Conservation (phyloP, 179 eudicot species). For the Corrigiola litoralis region DNA sequence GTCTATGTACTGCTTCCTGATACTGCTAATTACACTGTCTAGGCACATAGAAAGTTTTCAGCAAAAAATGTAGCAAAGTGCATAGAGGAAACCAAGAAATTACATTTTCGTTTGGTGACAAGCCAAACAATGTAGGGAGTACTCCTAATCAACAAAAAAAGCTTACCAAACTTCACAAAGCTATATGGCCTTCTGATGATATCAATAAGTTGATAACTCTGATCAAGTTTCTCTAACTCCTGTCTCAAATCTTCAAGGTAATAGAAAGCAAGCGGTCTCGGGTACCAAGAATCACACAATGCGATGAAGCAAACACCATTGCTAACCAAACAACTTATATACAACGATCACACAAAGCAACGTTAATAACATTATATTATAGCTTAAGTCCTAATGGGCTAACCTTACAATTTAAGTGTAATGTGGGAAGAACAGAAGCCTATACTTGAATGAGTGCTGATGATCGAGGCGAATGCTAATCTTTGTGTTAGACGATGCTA, state of each 20-base stretch:
- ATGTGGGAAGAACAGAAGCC: neutral
- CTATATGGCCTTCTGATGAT: constrained; percentile 38
- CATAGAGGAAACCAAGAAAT: too few relatives aligned
- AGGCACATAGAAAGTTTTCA: neutral
- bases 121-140: too few relatives aligned
- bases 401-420: too few relatives aligned
- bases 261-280: constrained; percentile 39
- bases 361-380: too few relatives aligned
- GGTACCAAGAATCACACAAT: constrained; percentile 45
- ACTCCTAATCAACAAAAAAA: neutral
- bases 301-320: constrained; percentile 49
- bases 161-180: constrained; percentile 41
- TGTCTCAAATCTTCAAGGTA: constrained; percentile 46
- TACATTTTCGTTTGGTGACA: too few relatives aligned
- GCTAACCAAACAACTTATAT: constrained; percentile 36
- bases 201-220: constrained; percentile 22
- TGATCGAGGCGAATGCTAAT: constrained; percentile 38
- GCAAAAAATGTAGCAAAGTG: too few relatives aligned
- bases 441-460: constrained; percentile 45
- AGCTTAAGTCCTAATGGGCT: too few relatives aligned
- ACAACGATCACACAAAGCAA: neutral
- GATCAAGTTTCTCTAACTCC: constrained; percentile 35
- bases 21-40: constrained; percentile 38
- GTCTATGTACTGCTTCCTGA: constrained; percentile 42
- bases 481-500: constrained; percentile 29